Base-by-base conservation (phyloP, 345 rosid species). In the Gynandropsis gynandra region DNA sequence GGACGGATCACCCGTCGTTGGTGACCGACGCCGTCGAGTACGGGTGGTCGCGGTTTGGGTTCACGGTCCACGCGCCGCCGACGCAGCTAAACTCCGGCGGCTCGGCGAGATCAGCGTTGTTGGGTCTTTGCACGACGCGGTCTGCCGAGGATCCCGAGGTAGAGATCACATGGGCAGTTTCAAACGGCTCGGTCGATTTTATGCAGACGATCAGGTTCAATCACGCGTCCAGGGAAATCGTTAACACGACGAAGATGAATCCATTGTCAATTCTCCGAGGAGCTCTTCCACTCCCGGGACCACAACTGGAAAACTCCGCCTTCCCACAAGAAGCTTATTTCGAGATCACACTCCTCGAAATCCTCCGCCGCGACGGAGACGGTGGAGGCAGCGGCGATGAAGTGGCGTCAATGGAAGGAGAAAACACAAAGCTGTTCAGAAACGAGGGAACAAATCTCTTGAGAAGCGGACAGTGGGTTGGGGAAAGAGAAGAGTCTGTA, bases 271-370 rank as follows among this genome's bases (percentile, higher is more conserved):
- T 79, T 62, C 76, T 90, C 32, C 82, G 77, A 59, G 76, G 82
- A 18, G 75, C 82, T 59, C 42, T 83, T 69, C 98, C 98, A 42
- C 59, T 90, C 40, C 98, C 98, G 3, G 96, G 96, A 33, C 98
- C 96, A 50, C 85, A 81, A 10, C 59, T 89, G 45, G 71, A 79
- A n/a, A 78, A 50, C 38, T 79, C 78, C n/a, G 74, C 89, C 54
- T 90, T 90, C 18, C 96, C 96, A 17, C 96, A 80, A 57, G 98
- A 87, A 33, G 96, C 95, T 34, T 90, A 84, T 69, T 87, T 90
- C 58, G 98, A 87, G 73, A 73, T 87, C 69, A 87, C 94, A 10
- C 47, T 90, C 54, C 17, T 80, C 38, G 61, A 62, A 51, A 68
- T 52, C 20, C 48, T 46, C 21, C 54, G 50, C 47, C 16, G 9